Base-by-base conservation (phyloP, 148 eudicot species). In the Chenopodium suecicum region DNA sequence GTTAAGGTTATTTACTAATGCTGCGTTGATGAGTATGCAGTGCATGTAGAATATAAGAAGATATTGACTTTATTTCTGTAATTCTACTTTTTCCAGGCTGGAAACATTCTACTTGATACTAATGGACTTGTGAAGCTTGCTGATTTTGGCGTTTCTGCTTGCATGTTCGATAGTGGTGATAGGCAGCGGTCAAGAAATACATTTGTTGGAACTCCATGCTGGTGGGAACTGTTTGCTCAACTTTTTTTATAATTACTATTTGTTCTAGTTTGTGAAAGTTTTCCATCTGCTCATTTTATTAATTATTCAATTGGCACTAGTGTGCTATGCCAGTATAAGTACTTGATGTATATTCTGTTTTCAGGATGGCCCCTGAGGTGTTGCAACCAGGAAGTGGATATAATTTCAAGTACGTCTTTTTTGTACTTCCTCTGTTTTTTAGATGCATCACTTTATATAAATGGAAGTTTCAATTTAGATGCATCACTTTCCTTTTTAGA, bases 361-460 rank as follows among this genome's bases (percentile, higher is more conserved):
- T 44, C 84, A 96, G 99, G 99, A 96, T 96, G 99, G 99, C 99
- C 34, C 99, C 99, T 63, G 99, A 96, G 90, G 99, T 96, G 65
- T 86, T 96, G 92, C 98, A 96, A 88, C 98, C 97, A 58, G 94
- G 88, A 77, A 91, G 89, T 77, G 99, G 99, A 82, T 96, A 96
- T 87, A 91, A 96, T 85, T 94, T 96, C 87, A 96, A 96, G 99
- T 96, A 85, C 60, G 99, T 90, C 63, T 56, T n/a, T 19, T 34
- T 54, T 70, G 7, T 37, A 37, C 44, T 37, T 37, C 41, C 41
- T 34, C 41, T 5, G 41, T 37, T 37, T 37, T 37, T 37, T 37
- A 37, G 44, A 37, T 37, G 44, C 44, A 5, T 37, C 44, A 37
- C 44, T 37, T 37, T 37, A 5, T 37, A 37, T 37, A 37, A 37